These are phyloP conservation scores for Nitzschia inconspicua DNA, from an alignment of 108 stramenopile genomes.

Conservation along the genomic window DNA sequence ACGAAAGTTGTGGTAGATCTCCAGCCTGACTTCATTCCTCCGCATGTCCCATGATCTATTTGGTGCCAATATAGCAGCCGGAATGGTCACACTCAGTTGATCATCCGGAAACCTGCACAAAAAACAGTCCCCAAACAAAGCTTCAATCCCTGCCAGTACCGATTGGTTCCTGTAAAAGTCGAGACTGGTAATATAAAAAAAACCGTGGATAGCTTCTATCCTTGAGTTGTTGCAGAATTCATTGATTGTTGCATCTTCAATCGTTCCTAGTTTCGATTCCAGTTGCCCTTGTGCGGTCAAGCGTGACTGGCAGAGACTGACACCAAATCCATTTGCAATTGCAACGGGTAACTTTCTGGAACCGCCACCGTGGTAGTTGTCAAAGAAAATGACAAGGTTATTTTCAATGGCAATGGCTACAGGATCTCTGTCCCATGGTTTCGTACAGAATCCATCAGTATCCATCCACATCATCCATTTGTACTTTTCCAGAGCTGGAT, in stretches of 20 bases:
- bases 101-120: conserved; percentile 42
- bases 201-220: conserved; percentile 33
- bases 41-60: conserved; percentile 27
- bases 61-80: conserved; percentile 38
- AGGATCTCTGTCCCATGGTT: conserved; percentile 41
- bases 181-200: conserved; percentile 47
- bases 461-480: conserved; percentile 60
- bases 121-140: conserved; percentile 36
- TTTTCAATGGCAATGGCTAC: conserved; percentile 37
- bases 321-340: conserved; percentile 28
- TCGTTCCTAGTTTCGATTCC: no score
- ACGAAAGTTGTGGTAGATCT: conserved; percentile 36
- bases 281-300: conserved; percentile 7
- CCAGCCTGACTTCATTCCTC: conserved; percentile 16
- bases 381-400: conserved; percentile 34
- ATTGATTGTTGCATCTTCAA: background rate
- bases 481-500: conserved; percentile 26
- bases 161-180: conserved; percentile 35
- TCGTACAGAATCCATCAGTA: conserved; percentile 43
- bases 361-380: conserved; percentile 30
- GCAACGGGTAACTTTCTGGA: background rate
- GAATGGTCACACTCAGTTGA: conserved; percentile 48
- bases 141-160: conserved; percentile 10
- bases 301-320: conserved; percentile 17
- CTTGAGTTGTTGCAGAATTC: background rate